Percentiles rank a stretch among this genome's conserved stretches.
Evolutionary conservation across 129 eudicot species (phyloP).

Genomic region (Arctium lappa): DNA sequence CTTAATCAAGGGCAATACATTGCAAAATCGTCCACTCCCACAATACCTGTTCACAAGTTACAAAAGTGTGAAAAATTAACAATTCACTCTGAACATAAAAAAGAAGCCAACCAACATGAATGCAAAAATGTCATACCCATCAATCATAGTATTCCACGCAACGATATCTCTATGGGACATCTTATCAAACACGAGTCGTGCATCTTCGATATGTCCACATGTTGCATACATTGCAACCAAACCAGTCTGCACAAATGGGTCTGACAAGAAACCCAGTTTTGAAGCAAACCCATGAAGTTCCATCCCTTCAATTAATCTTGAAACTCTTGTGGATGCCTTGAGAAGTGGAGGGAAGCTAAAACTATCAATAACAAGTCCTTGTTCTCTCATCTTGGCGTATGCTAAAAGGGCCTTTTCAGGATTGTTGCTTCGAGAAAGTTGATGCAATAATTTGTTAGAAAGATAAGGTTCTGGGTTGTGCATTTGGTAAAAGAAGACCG

Average conservation of each 20-base stretch:
- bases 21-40: slow-evolving; percentile 38
- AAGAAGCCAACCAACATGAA: neutral
- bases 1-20: slow-evolving; percentile 51
- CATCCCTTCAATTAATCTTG: slow-evolving; percentile 51
- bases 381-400: slow-evolving; percentile 35
- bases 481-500: slow-evolving; percentile 52
- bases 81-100: neutral
- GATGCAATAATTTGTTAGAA: slow-evolving; percentile 50
- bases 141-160: slow-evolving; percentile 68
- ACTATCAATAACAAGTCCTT: slow-evolving; percentile 44
- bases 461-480: slow-evolving; percentile 38
- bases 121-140: slow-evolving; percentile 42
- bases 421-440: slow-evolving; percentile 41
- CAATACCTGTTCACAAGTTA: slow-evolving; percentile 47
- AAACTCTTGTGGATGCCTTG: slow-evolving; percentile 48
- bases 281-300: slow-evolving; percentile 64
- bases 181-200: slow-evolving; percentile 69
- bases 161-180: slow-evolving; percentile 67
- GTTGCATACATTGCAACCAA: slow-evolving; percentile 65
- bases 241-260: slow-evolving; percentile 73
- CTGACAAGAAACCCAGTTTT: slow-evolving; percentile 53
- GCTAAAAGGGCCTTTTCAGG: slow-evolving; percentile 47
- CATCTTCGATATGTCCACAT: slow-evolving; percentile 51
- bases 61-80: neutral
- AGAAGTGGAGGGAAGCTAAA: slow-evolving; percentile 57